Base-by-base conservation (phyloP, 2,329 filamentous ascomycete genomes). In the Arthrocladium fulminans region DNA sequence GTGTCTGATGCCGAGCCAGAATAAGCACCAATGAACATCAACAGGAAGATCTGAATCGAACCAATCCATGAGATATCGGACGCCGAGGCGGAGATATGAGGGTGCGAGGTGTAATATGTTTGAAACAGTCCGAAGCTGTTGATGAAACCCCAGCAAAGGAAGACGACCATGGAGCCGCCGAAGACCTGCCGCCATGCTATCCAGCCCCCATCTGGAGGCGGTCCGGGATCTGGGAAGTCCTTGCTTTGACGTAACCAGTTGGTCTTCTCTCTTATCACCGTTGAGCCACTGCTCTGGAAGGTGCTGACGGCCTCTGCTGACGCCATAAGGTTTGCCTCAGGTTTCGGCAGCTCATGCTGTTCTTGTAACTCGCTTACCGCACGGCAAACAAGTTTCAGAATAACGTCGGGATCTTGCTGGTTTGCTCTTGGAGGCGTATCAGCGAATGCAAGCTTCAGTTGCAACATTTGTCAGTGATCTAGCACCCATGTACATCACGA, bases 61-160 rank as follows among this genome's bases (percentile, higher is more conserved):
- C 72, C 73, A 15, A 76, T 69, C 73, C 73, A 76, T n/a, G 67
- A 67, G 19, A 75, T 64, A 12, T 63, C 60, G 2, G 68, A 66
- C 0, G 61, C 54, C 5, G 65, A 60, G 20, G 60, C 51, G 42
- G 50, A 6, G 60, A 67, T 44, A 50, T 61, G 19, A 57, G 55
- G 40, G 39, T 54, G 43, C 13, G 52, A 45, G 42, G 58, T 44
- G 22, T 62, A 62, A 44, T 54, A 60, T 9, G 52, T 52, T 42
- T 62, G 59, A 24, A 61, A 62, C 2, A 56, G 54, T 1, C 60
- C 55, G 34, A 56, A 61, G 4, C 53, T 52, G 3, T 55, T 55
- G 2, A 54, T 54, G 32, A 54, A 52, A 2, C 57, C 59, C 61
- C 62, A 66, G 38, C 54, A 59, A 37, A 65, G 65, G 54, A 66